Base-by-base conservation (phyloP, 805 yeast genomes). In the Sugiyamaella smithiae region DNA sequence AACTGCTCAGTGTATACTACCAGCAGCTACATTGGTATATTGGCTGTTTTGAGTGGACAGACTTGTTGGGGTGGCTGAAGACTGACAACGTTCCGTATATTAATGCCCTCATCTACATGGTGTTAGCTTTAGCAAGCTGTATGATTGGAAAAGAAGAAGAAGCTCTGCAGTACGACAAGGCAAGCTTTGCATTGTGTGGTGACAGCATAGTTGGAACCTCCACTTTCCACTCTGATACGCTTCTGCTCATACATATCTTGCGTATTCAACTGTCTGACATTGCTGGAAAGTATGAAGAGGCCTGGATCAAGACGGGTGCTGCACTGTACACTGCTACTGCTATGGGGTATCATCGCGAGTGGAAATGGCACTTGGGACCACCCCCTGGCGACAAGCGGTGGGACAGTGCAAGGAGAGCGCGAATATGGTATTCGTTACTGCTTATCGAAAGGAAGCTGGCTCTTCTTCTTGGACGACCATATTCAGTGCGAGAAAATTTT, bases 301-400 rank as follows among this genome's bases (percentile, higher is more conserved):
- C 45, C 4, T 75, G 78, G 78, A 60, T 73, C 11, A 67, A 66
- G 53, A 53, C 74, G 20, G 75, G 76, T 6, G 51, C 55, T 16
- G 71, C 76, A 1, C 71, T 74, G n/a, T 59, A 73, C 23, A 62
- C 67, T 54, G 76, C 76, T 0, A 74, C 70, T 55, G 62, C 74
- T 0, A 56, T 73, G 44, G 78, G 78, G 0, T 51, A 73, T 29
- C 56, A 53, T 33, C 52, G 59, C 3, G 40, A 50, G 23, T 46
- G 54, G 65, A 43, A 48, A n/a, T 46, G 54, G 65, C 29, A 29
- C 22, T 37, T 38, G 22, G 19, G 31, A 11, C 25, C 33, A 12
- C n/a, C 17, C 14, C 25, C 41, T 19, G 35, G 17, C n/a, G 40
- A 43, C 6, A 22, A 22, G 20, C 33, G 25, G 33, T 14, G 32